Percentiles rank a stretch among this genome's conserved stretches.
phyloP scores from a whole-genome alignment of 805 yeast genomes.

The Metschnikowia peoriensis region DNA sequence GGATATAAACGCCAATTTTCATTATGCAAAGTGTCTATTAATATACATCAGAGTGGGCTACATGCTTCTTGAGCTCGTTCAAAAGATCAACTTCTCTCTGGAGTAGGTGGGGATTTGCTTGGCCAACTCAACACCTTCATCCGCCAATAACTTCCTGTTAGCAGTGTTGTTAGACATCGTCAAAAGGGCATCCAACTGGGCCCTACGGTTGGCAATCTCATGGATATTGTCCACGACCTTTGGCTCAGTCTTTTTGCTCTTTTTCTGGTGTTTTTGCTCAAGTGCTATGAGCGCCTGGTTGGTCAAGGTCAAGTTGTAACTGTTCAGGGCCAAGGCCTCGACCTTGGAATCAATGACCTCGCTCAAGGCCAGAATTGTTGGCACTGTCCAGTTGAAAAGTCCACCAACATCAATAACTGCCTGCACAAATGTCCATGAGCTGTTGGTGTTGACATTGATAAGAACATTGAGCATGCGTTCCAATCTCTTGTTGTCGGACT shows the following conservation, averaged over 20 bases:
- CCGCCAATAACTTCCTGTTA: conserved; percentile 29
- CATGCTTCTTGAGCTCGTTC: conserved; percentile 5
- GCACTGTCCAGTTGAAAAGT: conserved; percentile 59
- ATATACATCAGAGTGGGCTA: neutral
- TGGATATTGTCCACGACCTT: conserved; percentile 24
- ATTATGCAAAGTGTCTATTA: neutral
- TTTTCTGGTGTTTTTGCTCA: conserved; percentile 24
- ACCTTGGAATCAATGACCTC: conserved; percentile 48
- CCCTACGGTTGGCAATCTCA: conserved; percentile 28
- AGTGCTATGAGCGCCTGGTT: conserved; percentile 39
- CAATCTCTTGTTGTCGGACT: conserved; percentile 29
- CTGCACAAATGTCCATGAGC: conserved; percentile 61
- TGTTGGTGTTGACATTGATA: conserved; percentile 38
- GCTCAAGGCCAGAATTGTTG: conserved; percentile 46
- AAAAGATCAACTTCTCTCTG: conserved; percentile 47
- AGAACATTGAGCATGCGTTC: conserved; percentile 36
- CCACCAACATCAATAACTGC: conserved; percentile 74
- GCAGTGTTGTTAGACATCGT: conserved; percentile 28
- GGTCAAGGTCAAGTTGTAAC: conserved; percentile 46
- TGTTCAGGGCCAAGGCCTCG: conserved; percentile 39
- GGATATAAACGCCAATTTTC: too few species aligned
- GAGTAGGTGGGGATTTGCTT: conserved; percentile 54
- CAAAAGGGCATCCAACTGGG: conserved; percentile 35
- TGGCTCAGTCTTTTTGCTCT: conserved; percentile 20
- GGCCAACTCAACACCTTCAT: conserved; percentile 27